Percentiles rank a stretch among this genome's conserved stretches.
These are phyloP conservation scores for Pseudozyma sp. DNA, from an alignment of 1,284 basidiomycete species.

Conservation along the genomic window DNA sequence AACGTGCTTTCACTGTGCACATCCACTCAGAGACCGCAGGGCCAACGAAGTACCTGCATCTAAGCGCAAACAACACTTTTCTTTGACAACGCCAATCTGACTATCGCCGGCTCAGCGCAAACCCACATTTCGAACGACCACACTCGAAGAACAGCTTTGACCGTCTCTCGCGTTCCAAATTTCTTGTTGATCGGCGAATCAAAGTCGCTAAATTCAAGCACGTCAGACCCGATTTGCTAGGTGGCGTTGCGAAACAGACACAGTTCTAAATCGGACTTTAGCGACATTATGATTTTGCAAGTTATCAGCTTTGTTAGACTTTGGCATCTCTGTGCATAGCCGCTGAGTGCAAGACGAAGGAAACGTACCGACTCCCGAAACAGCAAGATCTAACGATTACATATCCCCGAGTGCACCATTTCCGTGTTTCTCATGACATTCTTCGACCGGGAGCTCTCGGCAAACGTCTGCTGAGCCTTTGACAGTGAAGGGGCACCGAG, in stretches of 20 bases:
- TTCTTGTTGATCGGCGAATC: constrained; percentile 14
- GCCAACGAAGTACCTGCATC: neutral
- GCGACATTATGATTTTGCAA: neutral
- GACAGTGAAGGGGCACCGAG: constrained; percentile 2
- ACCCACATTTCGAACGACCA: too few relatives aligned
- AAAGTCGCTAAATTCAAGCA: constrained; percentile 1
- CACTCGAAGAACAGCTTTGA: neutral
- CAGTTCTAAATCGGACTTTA: constrained; percentile 16
- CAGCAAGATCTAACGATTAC: neutral
- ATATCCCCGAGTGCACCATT: constrained; percentile 16
- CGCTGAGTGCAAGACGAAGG: neutral
- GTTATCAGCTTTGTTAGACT: constrained; percentile 5
- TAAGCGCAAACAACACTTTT: neutral
- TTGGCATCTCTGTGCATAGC: neutral
- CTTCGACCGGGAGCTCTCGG: neutral
- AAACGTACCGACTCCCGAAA: neutral
- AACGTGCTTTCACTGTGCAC: neutral
- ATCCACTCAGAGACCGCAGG: too few relatives aligned
- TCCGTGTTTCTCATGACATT: neutral
- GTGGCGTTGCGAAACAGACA: neutral
- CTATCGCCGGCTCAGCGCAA: too few relatives aligned
- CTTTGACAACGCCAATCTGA: neutral
- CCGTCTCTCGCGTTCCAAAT: constrained; percentile 13
- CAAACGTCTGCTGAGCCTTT: neutral
- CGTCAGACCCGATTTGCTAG: constrained; percentile 10